Evolutionary conservation across 768 basidiomycete genomes (phyloP), one percentile per base, ranked within the genome.

Genomic region (Lactifluus piperatus): DNA sequence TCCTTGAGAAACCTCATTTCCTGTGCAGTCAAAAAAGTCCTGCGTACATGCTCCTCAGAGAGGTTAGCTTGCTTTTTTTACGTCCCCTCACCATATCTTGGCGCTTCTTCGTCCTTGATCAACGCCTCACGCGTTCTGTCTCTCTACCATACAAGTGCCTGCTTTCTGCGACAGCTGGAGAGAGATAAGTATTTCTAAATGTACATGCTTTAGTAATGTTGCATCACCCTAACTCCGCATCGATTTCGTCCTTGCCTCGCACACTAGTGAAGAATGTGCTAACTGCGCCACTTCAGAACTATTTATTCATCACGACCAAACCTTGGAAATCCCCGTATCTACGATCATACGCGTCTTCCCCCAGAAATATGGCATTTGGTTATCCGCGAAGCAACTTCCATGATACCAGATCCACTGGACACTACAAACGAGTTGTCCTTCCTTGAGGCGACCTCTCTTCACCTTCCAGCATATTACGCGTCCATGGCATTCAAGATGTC

Each of bases 321-420:
- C 56, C 45, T 26, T 18, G n/a, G 27, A 37, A 51, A 56, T n/a
- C 45, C 32, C n/a, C 51, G 55, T 16, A 34, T 59, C 13, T 36
- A 61, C 39, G 62, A 61, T 36, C 43, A 64, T 37, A 41, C 51
- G 22, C 59, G 55, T 9, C 74, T 86, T 14, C 86, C 86, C 0
- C 67, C 77, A 1, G 86, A 88, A 64, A 67, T 88, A 7, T 88
- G 86, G 86, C 71, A 80, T n/a, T 69, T 78, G 65, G 79, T 88
- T 58, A 71, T 88, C 53, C 80, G 81, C 41, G 79, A 79, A 64
- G 84, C 83, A 1, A 78, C 80, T 22, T 68, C 71, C 61, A 69
- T 72, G 63, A 67, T 67, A 44, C 71, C 75, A 53, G 76, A 81
- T 61, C 77, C 76, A 11, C 72, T 79, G 57, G 75, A 78, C 57